Percentiles rank a stretch among this genome's conserved stretches.
These are phyloP conservation scores for Tilletia caries DNA, from an alignment of 1,284 basidiomycete genomes.

Conservation along the genomic window DNA sequence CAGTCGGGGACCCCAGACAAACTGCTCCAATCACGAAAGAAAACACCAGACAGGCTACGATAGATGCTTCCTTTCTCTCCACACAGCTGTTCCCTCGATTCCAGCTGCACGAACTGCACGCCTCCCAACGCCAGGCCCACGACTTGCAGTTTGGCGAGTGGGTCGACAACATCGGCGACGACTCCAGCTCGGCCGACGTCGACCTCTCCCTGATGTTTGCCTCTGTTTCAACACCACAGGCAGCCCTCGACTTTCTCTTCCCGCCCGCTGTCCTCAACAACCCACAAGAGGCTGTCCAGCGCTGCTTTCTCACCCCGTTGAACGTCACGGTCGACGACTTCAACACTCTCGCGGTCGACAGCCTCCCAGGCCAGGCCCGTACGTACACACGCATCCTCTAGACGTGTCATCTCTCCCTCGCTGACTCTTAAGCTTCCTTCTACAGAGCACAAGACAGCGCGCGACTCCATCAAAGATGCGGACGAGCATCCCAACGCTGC, in stretches of 20 bases:
- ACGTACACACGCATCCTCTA: too few species aligned
- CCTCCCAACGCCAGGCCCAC: background rate
- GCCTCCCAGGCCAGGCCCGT: background rate
- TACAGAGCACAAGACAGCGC: too few species aligned
- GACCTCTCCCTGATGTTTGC: background rate
- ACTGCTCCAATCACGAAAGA: background rate
- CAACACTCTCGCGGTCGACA: background rate
- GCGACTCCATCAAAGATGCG: too few species aligned
- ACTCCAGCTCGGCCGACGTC: background rate
- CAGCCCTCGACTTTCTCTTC: background rate
- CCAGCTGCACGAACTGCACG: background rate
- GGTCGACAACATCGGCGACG: background rate
- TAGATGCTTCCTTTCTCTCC: background rate
- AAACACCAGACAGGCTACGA: too few species aligned
- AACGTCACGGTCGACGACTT: background rate
- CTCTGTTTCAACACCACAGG: background rate
- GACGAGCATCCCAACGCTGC: too few species aligned
- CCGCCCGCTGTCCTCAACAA: background rate
- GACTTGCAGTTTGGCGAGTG: background rate
- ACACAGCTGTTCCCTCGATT: background rate
- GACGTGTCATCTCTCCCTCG: too few species aligned
- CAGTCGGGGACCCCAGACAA: background rate
- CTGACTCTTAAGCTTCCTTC: too few species aligned
- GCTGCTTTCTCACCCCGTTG: background rate
- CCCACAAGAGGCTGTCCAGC: background rate